Conservation (phyloP, 2,329 filamentous ascomycete species). For the Arthrobotrys pseudoclavata region DNA sequence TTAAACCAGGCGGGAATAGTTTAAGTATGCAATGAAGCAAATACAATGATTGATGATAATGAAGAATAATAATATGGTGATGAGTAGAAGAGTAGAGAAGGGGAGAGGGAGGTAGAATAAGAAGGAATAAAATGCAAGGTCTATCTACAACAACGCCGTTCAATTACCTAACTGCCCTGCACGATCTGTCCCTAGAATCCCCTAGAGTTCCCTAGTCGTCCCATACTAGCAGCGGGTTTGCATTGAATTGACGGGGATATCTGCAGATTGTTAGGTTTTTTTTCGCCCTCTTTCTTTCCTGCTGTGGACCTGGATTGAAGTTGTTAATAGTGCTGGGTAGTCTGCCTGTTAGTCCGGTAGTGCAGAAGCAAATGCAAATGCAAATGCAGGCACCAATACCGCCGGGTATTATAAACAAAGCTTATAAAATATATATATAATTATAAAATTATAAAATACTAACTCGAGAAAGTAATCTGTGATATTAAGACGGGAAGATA, state of each 20-base stretch:
- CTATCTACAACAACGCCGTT: no score
- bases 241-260: background rate
- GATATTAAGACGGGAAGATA: slow-evolving; percentile 3
- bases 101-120: slow-evolving; percentile 6
- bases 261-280: background rate
- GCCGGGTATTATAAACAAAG: slow-evolving; percentile 19
- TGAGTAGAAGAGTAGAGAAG: slow-evolving; percentile 14
- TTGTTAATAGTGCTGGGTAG: no score
- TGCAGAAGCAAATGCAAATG: background rate
- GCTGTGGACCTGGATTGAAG: background rate
- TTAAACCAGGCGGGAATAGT: slow-evolving; percentile 33
- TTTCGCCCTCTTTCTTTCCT: background rate
- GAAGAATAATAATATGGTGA: background rate
- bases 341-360: background rate
- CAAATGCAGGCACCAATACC: slow-evolving; percentile 13
- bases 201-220: background rate
- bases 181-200: no score
- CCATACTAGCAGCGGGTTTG: slow-evolving; percentile 7
- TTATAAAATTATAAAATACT: background rate
- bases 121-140: background rate
- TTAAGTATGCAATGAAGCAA: background rate
- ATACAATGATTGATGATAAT: background rate
- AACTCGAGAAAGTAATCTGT: background rate
- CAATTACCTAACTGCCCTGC: background rate
- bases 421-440: slow-evolving; percentile 3